Percentiles rank a stretch among this genome's conserved stretches.
phyloP scores from a whole-genome alignment of 306 rosid species.

The Corylus heterophylla region DNA sequence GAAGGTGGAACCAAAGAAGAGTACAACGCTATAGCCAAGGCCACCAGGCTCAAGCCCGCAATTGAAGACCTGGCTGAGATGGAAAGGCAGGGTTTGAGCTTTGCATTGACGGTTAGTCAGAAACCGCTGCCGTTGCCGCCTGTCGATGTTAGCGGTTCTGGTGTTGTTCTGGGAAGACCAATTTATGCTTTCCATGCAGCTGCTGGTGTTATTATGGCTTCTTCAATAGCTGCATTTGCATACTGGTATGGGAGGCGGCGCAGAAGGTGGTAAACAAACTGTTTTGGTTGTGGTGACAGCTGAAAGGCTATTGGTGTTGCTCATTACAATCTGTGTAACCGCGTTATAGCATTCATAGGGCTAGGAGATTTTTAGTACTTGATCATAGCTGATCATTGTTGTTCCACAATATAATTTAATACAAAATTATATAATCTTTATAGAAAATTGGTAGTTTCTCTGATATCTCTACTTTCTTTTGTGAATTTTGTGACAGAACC shows the following conservation, averaged over 20 bases:
- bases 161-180: constrained; percentile 64
- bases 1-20: constrained; percentile 84
- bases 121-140: constrained; percentile 42
- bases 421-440: neutral
- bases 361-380: constrained; percentile 30
- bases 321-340: constrained; percentile 11
- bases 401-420: neutral
- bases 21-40: constrained; percentile 66
- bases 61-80: constrained; percentile 70
- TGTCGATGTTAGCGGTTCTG: constrained; percentile 29
- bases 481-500: neutral
- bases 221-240: constrained; percentile 80
- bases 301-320: constrained; percentile 19
- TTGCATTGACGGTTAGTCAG: constrained; percentile 58
- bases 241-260: constrained; percentile 89
- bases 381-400: constrained; percentile 28
- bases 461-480: neutral
- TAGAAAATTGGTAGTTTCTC: neutral
- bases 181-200: constrained; percentile 80
- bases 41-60: constrained; percentile 70
- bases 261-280: constrained; percentile 71
- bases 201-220: constrained; percentile 80
- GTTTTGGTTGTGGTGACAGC: constrained; percentile 9
- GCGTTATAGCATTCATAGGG: constrained; percentile 42
- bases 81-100: constrained; percentile 82